These are phyloP conservation scores for Nyssa sinensis DNA, from an alignment of 148 eudicot species.

Conservation along the genomic window DNA sequence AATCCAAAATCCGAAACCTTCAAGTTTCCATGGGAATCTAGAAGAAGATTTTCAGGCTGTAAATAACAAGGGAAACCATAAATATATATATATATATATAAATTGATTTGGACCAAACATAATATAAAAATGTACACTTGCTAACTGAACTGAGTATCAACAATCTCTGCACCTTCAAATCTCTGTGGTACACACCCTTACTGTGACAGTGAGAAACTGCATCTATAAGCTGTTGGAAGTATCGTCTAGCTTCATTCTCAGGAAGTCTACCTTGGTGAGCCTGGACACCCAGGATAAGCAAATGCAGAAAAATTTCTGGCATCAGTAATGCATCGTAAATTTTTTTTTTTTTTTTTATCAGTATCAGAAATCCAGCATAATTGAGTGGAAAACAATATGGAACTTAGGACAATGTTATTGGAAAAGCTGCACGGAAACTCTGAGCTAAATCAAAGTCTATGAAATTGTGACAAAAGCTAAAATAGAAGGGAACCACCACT, in stretches of 20 bases:
- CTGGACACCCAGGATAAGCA: slow-evolving; percentile 39
- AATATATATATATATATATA: too few species aligned
- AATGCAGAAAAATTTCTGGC: not conserved
- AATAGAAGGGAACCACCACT: not conserved
- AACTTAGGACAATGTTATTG: not conserved
- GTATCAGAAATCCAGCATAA: not conserved
- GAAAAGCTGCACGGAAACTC: not conserved
- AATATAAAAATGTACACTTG: not conserved
- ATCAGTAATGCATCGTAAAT: slow-evolving; percentile 4
- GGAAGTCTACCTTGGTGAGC: slow-evolving; percentile 78
- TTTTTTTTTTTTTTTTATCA: too few species aligned
- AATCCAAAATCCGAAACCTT: slow-evolving; percentile 99
- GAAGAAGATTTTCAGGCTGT: slow-evolving; percentile 96
- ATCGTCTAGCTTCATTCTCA: slow-evolving; percentile 71
- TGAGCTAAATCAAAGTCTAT: not conserved
- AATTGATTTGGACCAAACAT: slow-evolving; percentile 7
- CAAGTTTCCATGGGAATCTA: slow-evolving; percentile 68
- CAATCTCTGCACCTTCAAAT: slow-evolving; percentile 65
- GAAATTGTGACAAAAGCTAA: not conserved
- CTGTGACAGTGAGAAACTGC: slow-evolving; percentile 92
- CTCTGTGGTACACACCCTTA: slow-evolving; percentile 95
- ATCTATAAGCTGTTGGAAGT: slow-evolving; percentile 94
- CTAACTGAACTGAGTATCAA: not conserved
- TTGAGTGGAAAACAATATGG: not conserved
- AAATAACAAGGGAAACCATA: slow-evolving; percentile 15